Evolutionary conservation across 2,329 filamentous ascomycete genomes (phyloP).

Genomic region (Stagonosporopsis cucurbitacearum): DNA sequence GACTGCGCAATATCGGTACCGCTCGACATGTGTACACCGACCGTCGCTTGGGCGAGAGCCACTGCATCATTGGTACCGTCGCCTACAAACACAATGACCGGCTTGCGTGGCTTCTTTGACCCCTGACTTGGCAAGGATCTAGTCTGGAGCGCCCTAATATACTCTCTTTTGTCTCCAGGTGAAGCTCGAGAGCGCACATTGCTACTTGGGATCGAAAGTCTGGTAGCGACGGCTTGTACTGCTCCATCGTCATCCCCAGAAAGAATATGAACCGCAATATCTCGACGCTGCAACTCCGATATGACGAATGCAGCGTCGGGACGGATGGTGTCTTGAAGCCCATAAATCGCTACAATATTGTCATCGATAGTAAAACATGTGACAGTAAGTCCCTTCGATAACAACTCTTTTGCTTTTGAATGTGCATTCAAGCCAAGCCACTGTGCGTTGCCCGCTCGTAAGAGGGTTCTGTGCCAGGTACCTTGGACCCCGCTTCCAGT

Average conservation of each 20-base stretch:
- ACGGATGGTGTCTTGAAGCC: conserved; percentile 57
- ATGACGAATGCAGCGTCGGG: conserved; percentile 61
- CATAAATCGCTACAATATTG: conserved; percentile 55
- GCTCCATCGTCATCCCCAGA: conserved; percentile 63
- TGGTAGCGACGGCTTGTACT: conserved; percentile 54
- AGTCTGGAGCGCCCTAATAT: conserved; percentile 51
- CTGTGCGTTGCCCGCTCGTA: conserved; percentile 57
- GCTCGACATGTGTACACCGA: conserved; percentile 72
- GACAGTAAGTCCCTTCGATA: conserved; percentile 29
- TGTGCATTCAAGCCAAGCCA: conserved; percentile 55
- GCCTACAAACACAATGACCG: conserved; percentile 70
- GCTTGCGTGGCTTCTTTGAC: conserved; percentile 9
- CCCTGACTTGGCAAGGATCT: background rate
- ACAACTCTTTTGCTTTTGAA: conserved; percentile 50
- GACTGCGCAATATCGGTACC: conserved; percentile 67
- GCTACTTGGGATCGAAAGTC: conserved; percentile 41
- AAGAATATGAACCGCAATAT: conserved; percentile 61
- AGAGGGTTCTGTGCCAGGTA: conserved; percentile 25
- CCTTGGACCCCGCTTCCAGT: conserved; percentile 56
- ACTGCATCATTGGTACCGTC: conserved; percentile 84
- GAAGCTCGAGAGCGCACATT: conserved; percentile 57
- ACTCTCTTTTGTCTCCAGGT: conserved; percentile 62
- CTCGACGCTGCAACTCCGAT: conserved; percentile 54
- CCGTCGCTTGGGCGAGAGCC: conserved; percentile 71
- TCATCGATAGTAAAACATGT: conserved; percentile 63